A percentile compares a stretch with the other conserved stretches of the same genome.
Conservation (phyloP, 371 early-diverging fungal genomes). For the Syncephalastrum monosporum region DNA sequence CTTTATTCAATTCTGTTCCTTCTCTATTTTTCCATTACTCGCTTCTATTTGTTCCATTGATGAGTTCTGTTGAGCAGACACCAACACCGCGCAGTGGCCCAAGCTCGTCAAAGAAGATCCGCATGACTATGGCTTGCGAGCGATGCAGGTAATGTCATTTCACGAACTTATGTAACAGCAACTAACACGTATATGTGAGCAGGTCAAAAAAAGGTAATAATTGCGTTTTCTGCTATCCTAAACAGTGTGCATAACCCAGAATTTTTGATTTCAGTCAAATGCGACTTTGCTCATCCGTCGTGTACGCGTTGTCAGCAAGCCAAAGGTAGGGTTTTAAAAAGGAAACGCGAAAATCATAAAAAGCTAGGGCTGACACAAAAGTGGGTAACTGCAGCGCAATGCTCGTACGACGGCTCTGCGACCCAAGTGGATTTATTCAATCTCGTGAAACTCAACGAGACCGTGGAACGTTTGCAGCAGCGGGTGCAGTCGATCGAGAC, state of each 20-base stretch:
- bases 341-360: neutral
- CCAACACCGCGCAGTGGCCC: conserved; percentile 2
- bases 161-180: neutral
- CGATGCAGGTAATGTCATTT: conserved; percentile 41
- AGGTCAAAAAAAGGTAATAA: conserved; percentile 15
- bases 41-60: conserved; percentile 8
- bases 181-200: neutral
- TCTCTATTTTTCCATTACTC: neutral
- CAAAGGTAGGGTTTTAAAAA: conserved; percentile 29
- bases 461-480: conserved; percentile 26
- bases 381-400: conserved; percentile 11
- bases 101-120: conserved; percentile 33
- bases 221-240: neutral
- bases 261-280: conserved; percentile 34
- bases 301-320: conserved; percentile 45
- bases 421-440: conserved; percentile 36
- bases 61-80: conserved; percentile 1
- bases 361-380: conserved; percentile 5
- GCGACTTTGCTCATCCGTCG: conserved; percentile 52
- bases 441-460: conserved; percentile 28
- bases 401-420: conserved; percentile 30
- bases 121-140: conserved; percentile 58
- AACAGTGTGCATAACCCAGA: conserved; percentile 2
- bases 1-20: neutral
- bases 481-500: conserved; percentile 26